Percentiles rank a stretch among this genome's conserved stretches.
Evolutionary conservation across 768 basidiomycete genomes (phyloP).

Genomic region (Tremella yokohamensis): DNA sequence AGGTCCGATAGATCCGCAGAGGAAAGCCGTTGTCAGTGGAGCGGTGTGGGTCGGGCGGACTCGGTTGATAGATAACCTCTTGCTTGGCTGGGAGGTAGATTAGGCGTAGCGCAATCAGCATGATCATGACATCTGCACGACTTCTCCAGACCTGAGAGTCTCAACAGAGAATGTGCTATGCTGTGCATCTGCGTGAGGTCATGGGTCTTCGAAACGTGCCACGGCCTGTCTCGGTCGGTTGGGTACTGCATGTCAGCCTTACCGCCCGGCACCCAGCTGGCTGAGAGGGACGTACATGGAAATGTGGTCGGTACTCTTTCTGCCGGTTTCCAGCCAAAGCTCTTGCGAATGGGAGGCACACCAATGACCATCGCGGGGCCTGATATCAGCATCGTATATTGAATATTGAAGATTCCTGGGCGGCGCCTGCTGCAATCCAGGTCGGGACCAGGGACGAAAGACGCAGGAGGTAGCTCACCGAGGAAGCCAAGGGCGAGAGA

Average conservation of each 20-base stretch:
- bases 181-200: background rate
- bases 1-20: conserved; percentile 35
- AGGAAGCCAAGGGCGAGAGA: conserved; percentile 68
- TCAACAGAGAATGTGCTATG: background rate
- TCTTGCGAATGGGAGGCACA: conserved; percentile 74
- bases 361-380: conserved; percentile 71
- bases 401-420: no score
- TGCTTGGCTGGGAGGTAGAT: conserved; percentile 58
- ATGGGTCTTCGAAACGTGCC: conserved; percentile 1
- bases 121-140: no score
- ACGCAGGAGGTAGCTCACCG: conserved; percentile 28
- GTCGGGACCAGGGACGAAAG: background rate
- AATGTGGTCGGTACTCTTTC: conserved; percentile 69
- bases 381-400: conserved; percentile 6
- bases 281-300: conserved; percentile 62
- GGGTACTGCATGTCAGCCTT: conserved; percentile 1
- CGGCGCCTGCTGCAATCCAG: no score
- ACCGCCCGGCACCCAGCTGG: background rate
- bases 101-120: background rate
- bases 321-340: conserved; percentile 67
- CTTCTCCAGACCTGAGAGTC: no score
- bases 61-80: conserved; percentile 86
- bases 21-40: conserved; percentile 67
- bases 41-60: conserved; percentile 82
- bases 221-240: background rate